A percentile compares a stretch with the other conserved stretches of the same genome.
Conservation (phyloP, 805 yeast genomes). For the Candida patagonica region DNA sequence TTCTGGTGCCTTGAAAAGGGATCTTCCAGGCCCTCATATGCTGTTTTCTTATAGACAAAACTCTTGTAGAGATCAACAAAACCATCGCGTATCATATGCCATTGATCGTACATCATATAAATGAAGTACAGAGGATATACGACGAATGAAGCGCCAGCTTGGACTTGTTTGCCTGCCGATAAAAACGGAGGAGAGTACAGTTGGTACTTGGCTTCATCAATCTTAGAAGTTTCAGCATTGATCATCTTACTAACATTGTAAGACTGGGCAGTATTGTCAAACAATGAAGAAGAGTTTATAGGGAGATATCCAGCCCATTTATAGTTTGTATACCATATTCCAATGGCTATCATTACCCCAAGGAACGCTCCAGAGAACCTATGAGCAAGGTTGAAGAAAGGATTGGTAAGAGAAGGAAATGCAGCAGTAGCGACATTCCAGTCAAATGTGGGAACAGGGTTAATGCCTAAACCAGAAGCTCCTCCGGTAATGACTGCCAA, state of each 20-base stretch:
- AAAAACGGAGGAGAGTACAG: conserved; percentile 62
- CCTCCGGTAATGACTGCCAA: conserved; percentile 44
- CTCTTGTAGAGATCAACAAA: conserved; percentile 14
- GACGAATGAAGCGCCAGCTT: conserved; percentile 49
- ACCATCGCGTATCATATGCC: conserved; percentile 10
- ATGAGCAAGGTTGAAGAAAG: conserved; percentile 28
- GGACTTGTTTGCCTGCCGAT: conserved; percentile 36
- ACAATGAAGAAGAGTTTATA: conserved; percentile 43
- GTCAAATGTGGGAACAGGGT: conserved; percentile 34
- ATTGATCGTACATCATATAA: conserved; percentile 24
- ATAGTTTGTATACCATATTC: conserved; percentile 43
- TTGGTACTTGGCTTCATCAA: conserved; percentile 41
- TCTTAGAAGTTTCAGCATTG: conserved; percentile 31
- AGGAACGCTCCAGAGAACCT: conserved; percentile 2
- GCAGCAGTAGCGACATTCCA: conserved; percentile 28
- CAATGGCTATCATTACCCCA: conserved; percentile 27
- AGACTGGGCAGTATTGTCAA: conserved; percentile 42
- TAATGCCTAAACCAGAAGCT: conserved; percentile 29
- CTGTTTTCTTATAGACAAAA: conserved; percentile 4
- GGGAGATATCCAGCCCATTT: conserved; percentile 58
- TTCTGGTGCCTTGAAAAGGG: no score
- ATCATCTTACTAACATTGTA: conserved; percentile 40
- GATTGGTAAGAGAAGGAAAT: conserved; percentile 25
- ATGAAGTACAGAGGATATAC: conserved; percentile 47
- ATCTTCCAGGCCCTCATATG: no score